phyloP scores from a whole-genome alignment of 2,329 filamentous ascomycete genomes.

The Diatrype stigma region DNA sequence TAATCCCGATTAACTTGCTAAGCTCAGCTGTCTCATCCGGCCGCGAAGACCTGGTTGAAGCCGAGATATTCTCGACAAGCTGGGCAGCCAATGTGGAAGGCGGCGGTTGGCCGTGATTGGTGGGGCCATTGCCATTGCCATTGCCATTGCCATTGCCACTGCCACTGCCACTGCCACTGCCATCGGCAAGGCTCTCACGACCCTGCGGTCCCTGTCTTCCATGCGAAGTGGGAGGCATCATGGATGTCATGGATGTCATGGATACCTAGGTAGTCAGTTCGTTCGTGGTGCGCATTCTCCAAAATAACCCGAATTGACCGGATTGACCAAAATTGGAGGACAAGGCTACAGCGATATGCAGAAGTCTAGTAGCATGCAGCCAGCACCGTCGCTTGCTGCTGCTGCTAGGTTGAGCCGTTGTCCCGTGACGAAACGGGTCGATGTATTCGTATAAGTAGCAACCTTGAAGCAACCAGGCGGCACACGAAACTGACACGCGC shows the following conservation, averaged over 20 bases:
- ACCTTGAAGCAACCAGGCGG: background rate
- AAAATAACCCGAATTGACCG: too few relatives aligned
- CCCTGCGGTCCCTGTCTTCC: conserved; percentile 20
- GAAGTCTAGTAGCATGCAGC: background rate
- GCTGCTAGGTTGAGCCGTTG: background rate
- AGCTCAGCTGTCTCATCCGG: conserved; percentile 70
- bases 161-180: too few relatives aligned
- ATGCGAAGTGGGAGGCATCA: conserved; percentile 28
- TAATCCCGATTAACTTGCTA: conserved; percentile 59
- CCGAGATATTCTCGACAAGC: conserved; percentile 75
- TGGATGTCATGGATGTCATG: too few relatives aligned
- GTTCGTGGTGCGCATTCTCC: conserved; percentile 3
- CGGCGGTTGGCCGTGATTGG: conserved; percentile 36
- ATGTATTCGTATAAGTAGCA: background rate
- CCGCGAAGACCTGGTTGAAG: conserved; percentile 56
- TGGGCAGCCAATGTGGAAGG: conserved; percentile 86
- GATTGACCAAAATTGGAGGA: background rate
- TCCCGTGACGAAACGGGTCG: background rate
- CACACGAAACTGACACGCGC: background rate
- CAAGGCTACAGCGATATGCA: background rate
- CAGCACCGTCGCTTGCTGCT: background rate
- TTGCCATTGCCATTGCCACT: conserved; percentile 24
- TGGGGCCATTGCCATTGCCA: conserved; percentile 19
- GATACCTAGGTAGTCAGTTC: too few relatives aligned
- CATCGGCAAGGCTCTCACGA: conserved; percentile 18